Evolutionary conservation across 2,329 filamentous ascomycete species (phyloP).

Genomic region (Lachnellula suecica): DNA sequence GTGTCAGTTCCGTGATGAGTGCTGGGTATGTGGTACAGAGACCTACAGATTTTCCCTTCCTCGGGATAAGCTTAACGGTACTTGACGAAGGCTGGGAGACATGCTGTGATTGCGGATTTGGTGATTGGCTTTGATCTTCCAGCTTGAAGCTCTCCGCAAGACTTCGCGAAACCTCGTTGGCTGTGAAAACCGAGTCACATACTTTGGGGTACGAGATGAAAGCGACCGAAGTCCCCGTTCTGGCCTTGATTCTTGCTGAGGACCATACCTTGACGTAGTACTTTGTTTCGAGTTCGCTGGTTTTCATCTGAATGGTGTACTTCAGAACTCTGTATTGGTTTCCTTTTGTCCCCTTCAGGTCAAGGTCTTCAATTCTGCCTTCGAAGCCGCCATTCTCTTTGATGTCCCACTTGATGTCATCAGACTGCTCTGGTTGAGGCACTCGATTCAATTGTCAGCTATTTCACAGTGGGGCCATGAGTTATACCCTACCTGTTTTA

Average conservation of each 20-base stretch:
- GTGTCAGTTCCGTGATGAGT: too few species aligned
- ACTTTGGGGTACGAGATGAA: slow-evolving; percentile 2
- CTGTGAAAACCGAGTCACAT: neutral
- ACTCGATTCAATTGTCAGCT: neutral
- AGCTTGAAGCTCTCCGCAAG: slow-evolving; percentile 4
- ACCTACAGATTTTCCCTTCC: too few species aligned
- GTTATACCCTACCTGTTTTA: neutral
- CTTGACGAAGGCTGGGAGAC: too few species aligned
- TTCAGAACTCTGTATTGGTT: neutral
- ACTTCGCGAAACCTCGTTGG: neutral
- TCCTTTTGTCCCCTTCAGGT: neutral
- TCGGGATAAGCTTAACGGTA: too few species aligned
- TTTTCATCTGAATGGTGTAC: slow-evolving; percentile 6
- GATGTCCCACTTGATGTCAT: slow-evolving; percentile 4
- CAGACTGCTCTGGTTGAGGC: neutral
- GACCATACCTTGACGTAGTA: slow-evolving; percentile 9
- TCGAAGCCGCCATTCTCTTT: neutral
- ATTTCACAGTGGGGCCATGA: neutral
- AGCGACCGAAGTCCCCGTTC: neutral
- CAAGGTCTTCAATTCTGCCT: neutral
- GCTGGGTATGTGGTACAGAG: too few species aligned
- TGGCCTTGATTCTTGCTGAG: neutral
- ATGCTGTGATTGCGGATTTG: too few species aligned
- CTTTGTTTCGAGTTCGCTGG: neutral
- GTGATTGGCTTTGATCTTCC: neutral